phyloP scores from a whole-genome alignment of 2,329 filamentous ascomycete genomes.

The Paraphoma chrysanthemicola region DNA sequence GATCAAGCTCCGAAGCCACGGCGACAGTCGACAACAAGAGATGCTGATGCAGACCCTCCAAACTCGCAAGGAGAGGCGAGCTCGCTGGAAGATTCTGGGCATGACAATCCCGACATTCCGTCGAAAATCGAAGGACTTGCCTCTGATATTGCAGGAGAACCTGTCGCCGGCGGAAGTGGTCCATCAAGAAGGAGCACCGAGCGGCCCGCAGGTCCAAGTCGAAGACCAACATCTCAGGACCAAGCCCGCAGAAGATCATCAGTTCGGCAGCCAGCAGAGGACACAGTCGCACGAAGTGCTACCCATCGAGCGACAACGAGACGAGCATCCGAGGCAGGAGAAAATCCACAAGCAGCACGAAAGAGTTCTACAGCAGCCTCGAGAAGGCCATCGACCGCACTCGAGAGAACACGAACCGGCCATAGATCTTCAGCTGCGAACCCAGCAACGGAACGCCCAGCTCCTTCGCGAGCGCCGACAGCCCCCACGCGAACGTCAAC shows the following conservation, averaged over 20 bases:
- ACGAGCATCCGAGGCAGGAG: conserved; percentile 2
- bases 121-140: conserved; percentile 3
- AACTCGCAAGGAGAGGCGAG: neutral
- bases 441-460: neutral
- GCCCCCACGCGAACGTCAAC: conserved; percentile 3
- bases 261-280: no score
- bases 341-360: neutral
- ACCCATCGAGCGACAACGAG: neutral
- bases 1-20: conserved; percentile 9
- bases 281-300: no score
- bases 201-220: neutral
- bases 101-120: conserved; percentile 6
- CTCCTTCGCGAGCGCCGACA: neutral
- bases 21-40: conserved; percentile 5
- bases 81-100: conserved; percentile 10
- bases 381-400: conserved; percentile 11
- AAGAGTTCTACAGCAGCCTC: neutral
- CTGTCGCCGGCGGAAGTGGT: no score
- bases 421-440: neutral
- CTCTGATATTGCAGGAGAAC: neutral
- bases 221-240: neutral
- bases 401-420: conserved; percentile 5
- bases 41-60: neutral
- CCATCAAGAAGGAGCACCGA: neutral
- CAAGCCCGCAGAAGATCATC: neutral